Base-by-base conservation (phyloP, 2,329 filamentous ascomycete species). In the Nothopassalora personata region DNA sequence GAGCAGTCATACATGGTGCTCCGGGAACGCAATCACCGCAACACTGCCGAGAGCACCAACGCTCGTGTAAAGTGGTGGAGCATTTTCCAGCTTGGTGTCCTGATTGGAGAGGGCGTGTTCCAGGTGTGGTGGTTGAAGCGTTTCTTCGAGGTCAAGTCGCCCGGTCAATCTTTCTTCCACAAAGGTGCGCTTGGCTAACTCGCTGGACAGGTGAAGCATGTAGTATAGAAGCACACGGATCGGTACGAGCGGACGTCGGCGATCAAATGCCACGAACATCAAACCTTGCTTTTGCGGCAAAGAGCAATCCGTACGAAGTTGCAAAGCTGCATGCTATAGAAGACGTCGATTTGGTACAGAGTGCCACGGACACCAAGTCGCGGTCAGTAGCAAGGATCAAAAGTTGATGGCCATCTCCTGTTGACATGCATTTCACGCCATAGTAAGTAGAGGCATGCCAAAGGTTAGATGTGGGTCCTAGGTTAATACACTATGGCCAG, bases 71-170 rank as follows among this genome's bases (percentile, higher is more conserved):
- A 99, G 82, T 99, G 94, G 94, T 99, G 94, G 94, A 97, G 94
- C 76, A 84, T 97, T 69, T 97, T 97, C 77, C 92, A 99, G 77
- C 86, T 99, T 65, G 83, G 86, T 58, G 86, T 97, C 53, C 84
- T 99, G 64, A 82, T 95, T 66, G 91, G 89, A 70, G 91, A 97
- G 80, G 94, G 91, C 61, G 80, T 97, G 66, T 99, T 99, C 82
- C 94, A 99, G 80, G 93, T 99, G 66, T 99, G 94, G 93, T 99
- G 94, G 92, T 78, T 99, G 74, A 94, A 96, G 80, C 86, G 94
- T 73, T 99, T 99, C 83, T 70, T 71, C 59, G 69, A 70, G 66
- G 70, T 71, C 48, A 70, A 70, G 58, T 65, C 66, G 54, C 63
- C 67, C 64, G 60, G 58, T 62, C 58, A 66, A 60, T 66, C 67